Evolutionary conservation across 2,329 filamentous ascomycete genomes (phyloP).

Genomic region (Acarospora socialis): DNA sequence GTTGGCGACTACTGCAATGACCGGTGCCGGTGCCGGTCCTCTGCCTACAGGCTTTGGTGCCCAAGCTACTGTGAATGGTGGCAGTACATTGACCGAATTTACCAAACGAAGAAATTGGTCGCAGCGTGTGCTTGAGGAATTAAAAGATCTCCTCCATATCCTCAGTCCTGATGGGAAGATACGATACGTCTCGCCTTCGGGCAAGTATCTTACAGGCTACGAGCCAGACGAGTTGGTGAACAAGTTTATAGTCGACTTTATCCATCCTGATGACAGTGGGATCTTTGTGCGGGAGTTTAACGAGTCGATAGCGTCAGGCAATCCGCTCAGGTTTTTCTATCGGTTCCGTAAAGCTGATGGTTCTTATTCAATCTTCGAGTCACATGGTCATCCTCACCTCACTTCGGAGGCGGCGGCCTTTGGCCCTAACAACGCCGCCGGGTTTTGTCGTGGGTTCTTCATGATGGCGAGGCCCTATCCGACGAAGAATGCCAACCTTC

Average conservation of each 20-base stretch:
- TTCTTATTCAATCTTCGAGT: constrained; percentile 68
- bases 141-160: constrained; percentile 79
- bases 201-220: constrained; percentile 62
- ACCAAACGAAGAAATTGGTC: constrained; percentile 66
- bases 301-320: constrained; percentile 72
- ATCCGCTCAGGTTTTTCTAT: constrained; percentile 70
- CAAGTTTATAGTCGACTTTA: constrained; percentile 62
- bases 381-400: constrained; percentile 84
- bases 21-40: constrained; percentile 39
- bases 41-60: constrained; percentile 39
- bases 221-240: constrained; percentile 55
- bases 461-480: constrained; percentile 87
- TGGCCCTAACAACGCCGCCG: constrained; percentile 48
- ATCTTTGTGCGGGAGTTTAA: constrained; percentile 81
- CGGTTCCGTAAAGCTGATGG: constrained; percentile 64
- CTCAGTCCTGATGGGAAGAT: constrained; percentile 73
- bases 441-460: constrained; percentile 78
- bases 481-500: constrained; percentile 67
- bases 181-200: constrained; percentile 71
- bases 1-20: constrained; percentile 21
- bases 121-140: constrained; percentile 73
- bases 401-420: constrained; percentile 51
- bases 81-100: constrained; percentile 49
- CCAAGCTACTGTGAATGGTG: constrained; percentile 27
- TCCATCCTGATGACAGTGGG: constrained; percentile 72